A percentile compares a stretch with the other conserved stretches of the same genome.
Evolutionary conservation across 129 eudicot species (phyloP).

Genomic region (Flaveria trinervia): DNA sequence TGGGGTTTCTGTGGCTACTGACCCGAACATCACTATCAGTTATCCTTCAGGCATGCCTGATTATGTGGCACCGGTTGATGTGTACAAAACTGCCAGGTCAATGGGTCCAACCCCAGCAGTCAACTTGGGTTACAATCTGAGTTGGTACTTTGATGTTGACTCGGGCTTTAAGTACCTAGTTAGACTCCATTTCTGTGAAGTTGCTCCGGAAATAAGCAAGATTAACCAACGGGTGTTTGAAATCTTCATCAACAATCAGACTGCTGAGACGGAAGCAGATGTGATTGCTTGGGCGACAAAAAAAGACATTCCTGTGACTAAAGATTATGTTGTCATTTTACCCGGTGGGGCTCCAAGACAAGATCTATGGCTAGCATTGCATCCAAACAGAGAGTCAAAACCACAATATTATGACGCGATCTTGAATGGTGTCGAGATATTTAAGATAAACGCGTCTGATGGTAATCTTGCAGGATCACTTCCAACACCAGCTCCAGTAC

Average conservation of each 20-base stretch:
- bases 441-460: slow-evolving; percentile 50
- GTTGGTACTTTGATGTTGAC: slow-evolving; percentile 76
- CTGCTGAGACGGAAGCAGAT: slow-evolving; percentile 61
- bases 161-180: slow-evolving; percentile 68
- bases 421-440: slow-evolving; percentile 80
- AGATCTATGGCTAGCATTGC: slow-evolving; percentile 69
- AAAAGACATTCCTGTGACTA: slow-evolving; percentile 44
- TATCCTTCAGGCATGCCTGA: slow-evolving; percentile 51
- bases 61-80: slow-evolving; percentile 75
- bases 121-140: slow-evolving; percentile 62
- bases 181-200: slow-evolving; percentile 91
- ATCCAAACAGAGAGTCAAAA: slow-evolving; percentile 43
- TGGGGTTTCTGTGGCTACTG: slow-evolving; percentile 60
- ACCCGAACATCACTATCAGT: slow-evolving; percentile 47
- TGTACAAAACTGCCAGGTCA: slow-evolving; percentile 70
- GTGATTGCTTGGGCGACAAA: slow-evolving; percentile 54
- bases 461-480: slow-evolving; percentile 83
- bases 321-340: slow-evolving; percentile 60
- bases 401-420: slow-evolving; percentile 53
- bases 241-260: slow-evolving; percentile 66
- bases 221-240: slow-evolving; percentile 72
- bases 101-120: slow-evolving; percentile 61
- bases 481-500: slow-evolving; percentile 63
- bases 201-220: slow-evolving; percentile 27
- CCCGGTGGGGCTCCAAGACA: slow-evolving; percentile 54